A percentile compares a stretch with the other conserved stretches of the same genome.
These are phyloP conservation scores for Dothiorella sarmentorum DNA, from an alignment of 2,329 filamentous ascomycete species.

Conservation along the genomic window DNA sequence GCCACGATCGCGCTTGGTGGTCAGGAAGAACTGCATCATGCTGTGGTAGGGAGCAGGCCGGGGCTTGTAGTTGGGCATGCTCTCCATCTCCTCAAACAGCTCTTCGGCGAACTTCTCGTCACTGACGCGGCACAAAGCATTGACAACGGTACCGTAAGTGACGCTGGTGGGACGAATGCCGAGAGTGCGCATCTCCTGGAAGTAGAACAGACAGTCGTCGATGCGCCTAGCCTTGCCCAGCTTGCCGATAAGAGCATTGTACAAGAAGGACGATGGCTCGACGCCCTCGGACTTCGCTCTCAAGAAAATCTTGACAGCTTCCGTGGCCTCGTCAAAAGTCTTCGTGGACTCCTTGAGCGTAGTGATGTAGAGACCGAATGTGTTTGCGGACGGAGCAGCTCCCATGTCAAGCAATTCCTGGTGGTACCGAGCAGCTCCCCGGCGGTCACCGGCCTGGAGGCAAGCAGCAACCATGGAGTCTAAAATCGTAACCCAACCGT, in stretches of 20 bases:
- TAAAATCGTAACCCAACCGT: constrained; percentile 94
- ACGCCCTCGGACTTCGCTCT: constrained; percentile 91
- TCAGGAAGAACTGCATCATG: constrained; percentile 99
- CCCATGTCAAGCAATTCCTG: constrained; percentile 89
- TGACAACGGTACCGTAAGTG: constrained; percentile 97
- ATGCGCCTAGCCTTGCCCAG: constrained; percentile 96
- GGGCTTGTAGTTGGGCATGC: constrained; percentile 97
- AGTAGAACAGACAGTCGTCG: constrained; percentile 97
- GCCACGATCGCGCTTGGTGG: constrained; percentile 89
- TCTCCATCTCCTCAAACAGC: constrained; percentile 98
- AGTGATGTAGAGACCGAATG: constrained; percentile 98
- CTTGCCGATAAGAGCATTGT: constrained; percentile 97
- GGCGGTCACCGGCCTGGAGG: constrained; percentile 75
- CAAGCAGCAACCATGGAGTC: constrained; percentile 96
- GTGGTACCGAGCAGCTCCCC: constrained; percentile 80
- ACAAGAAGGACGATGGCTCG: constrained; percentile 92
- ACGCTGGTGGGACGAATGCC: constrained; percentile 95
- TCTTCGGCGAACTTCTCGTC: constrained; percentile 98
- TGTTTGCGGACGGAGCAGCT: constrained; percentile 90
- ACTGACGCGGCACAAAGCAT: constrained; percentile 92
- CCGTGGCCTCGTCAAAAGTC: constrained; percentile 95
- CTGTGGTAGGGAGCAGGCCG: constrained; percentile 97
- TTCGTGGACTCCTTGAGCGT: constrained; percentile 95
- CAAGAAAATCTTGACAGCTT: constrained; percentile 96
- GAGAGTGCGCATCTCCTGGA: constrained; percentile 91